Evolutionary conservation across 352 stramenopile genomes (phyloP).

Genomic region (Phytophthora tentaculata): DNA sequence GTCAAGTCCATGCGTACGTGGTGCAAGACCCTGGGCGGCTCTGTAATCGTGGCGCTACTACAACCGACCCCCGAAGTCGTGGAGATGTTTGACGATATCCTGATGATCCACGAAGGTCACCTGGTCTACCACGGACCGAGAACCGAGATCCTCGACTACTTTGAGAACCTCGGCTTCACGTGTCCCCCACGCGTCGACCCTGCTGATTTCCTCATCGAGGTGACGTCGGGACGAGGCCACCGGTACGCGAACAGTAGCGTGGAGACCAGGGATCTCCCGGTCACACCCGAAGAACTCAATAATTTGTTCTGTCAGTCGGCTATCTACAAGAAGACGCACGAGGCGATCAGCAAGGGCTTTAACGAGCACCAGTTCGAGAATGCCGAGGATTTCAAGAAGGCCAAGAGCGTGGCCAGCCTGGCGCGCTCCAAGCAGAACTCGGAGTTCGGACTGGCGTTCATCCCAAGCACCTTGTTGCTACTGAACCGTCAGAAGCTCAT

Average conservation of each 20-base stretch:
- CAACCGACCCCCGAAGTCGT: conserved; percentile 92
- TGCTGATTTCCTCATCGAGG: conserved; percentile 68
- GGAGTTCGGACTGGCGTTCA: conserved; percentile 47
- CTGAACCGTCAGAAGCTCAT: conserved; percentile 53
- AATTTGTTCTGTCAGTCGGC: conserved; percentile 54
- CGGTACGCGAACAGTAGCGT: conserved; percentile 43
- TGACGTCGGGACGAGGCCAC: conserved; percentile 56
- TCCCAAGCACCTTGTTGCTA: conserved; percentile 37
- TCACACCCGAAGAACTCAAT: conserved; percentile 49
- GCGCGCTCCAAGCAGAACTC: conserved; percentile 50
- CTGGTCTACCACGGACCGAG: conserved; percentile 92
- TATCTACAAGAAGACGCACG: conserved; percentile 55
- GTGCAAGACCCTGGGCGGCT: conserved; percentile 43
- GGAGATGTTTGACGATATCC: conserved; percentile 94
- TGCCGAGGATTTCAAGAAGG: conserved; percentile 54
- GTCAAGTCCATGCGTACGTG: conserved; percentile 57
- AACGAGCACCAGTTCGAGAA: conserved; percentile 62
- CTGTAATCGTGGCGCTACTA: conserved; percentile 50
- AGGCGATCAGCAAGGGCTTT: conserved; percentile 43
- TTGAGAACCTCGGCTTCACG: conserved; percentile 69
- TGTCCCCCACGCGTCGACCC: conserved; percentile 65
- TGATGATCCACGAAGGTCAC: conserved; percentile 91
- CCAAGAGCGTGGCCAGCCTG: conserved; percentile 46
- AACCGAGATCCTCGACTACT: conserved; percentile 77
- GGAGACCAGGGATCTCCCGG: conserved; percentile 23